Base-by-base conservation (phyloP, 495 filamentous ascomycete genomes). In the Mytilinidion resinicola region DNA sequence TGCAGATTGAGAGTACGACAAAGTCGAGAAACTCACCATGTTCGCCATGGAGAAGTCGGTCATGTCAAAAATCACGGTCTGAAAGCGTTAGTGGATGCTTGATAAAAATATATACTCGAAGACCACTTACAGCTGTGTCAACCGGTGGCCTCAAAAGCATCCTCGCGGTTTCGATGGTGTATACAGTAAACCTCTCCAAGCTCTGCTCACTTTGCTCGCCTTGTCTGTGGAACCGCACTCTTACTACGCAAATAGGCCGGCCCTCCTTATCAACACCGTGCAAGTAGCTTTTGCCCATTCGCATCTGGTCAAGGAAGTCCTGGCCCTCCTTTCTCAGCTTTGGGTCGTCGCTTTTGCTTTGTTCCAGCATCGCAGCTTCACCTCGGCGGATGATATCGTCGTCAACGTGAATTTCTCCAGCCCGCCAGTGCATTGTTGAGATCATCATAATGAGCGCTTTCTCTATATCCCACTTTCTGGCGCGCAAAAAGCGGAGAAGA, bases 21-120 rank as follows among this genome's bases (percentile, higher is more conserved):
- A 44, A 8, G 2, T 12, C 46, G 8, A 9, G 11, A 11, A 14
- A 53, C 77, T 68, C 76, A 91, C 88, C 93, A 98, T 96, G 71
- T 98, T 98, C 1, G 91, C 84, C 73, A 97, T 75, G 46, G 85
- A 85, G 72, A 98, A 98, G 56, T 83, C 81, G 10, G 87, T 93
- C 89, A 98, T 93, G 71, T 98, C 92, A 69, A 98, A 98, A 33
- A 97, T 73, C 48, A 98, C 86, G 36, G 85, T 86, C 83, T 89
- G 17, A 15, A 6, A n/a, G 15, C 30, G 36, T 66, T 48, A 63
- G 53, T 43, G 15, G 30, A 37, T 0, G 52, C 52, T 68, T 30
- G 14, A 49, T 49, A 30, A 6, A 3, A 49, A 53, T 53, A 43
- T 48, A n/a, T 33, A 17, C 33, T 25, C n/a, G 14, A 5, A 33